phyloP scores from a whole-genome alignment of 306 rosid genomes.

The Vachellia pachyceras region DNA sequence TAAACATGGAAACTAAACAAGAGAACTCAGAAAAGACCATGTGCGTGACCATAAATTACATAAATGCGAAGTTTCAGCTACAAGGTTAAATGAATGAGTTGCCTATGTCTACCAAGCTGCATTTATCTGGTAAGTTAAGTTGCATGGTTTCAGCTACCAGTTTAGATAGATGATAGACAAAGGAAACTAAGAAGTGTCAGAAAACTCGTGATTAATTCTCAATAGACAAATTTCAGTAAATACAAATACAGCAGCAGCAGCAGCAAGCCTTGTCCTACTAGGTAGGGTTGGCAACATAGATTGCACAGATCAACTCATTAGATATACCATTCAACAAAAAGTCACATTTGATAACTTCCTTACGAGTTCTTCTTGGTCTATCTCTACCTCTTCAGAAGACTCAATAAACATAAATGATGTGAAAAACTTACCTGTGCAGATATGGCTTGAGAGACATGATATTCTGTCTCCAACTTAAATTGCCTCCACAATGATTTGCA shows the following conservation, averaged over 20 bases:
- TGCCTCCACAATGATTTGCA: constrained; percentile 95
- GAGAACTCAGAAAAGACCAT: neutral
- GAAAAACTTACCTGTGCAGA: constrained; percentile 75
- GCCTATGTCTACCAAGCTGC: neutral
- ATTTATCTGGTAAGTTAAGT: constrained; percentile 14
- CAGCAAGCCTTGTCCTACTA: neutral
- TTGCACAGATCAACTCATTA: neutral
- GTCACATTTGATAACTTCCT: neutral
- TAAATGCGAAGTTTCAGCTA: neutral
- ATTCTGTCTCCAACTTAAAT: constrained; percentile 82
- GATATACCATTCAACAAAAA: neutral
- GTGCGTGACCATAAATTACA: neutral
- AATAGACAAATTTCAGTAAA: constrained; percentile 2
- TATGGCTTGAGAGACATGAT: constrained; percentile 87
- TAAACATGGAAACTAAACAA: constrained; percentile 28
- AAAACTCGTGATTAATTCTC: neutral
- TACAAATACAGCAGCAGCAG: constrained; percentile 7
- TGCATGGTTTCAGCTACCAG: constrained; percentile 9
- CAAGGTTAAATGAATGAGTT: constrained; percentile 15
- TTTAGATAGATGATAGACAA: constrained; percentile 18
- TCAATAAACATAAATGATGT: constrained; percentile 26
- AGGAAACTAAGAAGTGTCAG: constrained; percentile 14
- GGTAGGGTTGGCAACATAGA: too few species aligned
- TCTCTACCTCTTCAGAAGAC: neutral
- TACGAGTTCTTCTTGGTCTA: neutral